Percentiles rank a stretch among this genome's conserved stretches.
Evolutionary conservation across 192 early-diverging fungal species (phyloP).

Genomic region (Piromyces sp.): DNA sequence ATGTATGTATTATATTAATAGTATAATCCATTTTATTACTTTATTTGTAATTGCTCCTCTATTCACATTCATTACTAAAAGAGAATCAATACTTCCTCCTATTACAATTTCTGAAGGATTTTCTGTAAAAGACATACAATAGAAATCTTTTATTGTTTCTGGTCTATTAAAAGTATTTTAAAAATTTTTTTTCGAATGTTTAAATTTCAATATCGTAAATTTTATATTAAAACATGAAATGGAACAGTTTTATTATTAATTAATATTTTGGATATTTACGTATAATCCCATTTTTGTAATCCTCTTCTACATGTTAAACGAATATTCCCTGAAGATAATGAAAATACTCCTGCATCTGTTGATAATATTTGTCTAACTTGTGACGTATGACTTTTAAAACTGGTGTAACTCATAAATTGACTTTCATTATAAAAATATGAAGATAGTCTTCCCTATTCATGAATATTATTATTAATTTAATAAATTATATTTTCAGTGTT

Average conservation of each 20-base stretch:
- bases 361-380: conserved; percentile 48
- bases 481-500: background rate
- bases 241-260: too few relatives aligned
- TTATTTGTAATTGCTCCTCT: background rate
- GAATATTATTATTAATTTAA: background rate
- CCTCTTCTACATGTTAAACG: conserved; percentile 13
- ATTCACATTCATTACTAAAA: background rate
- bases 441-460: conserved; percentile 42
- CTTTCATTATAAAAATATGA: conserved; percentile 29
- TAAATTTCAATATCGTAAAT: too few relatives aligned
- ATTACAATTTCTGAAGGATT: background rate
- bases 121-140: background rate
- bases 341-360: conserved; percentile 41
- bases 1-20: too few relatives aligned
- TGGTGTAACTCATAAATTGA: conserved; percentile 36
- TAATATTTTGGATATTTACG: too few relatives aligned
- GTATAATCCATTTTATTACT: background rate
- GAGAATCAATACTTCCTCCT: background rate
- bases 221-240: too few relatives aligned
- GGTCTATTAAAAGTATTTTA: too few relatives aligned
- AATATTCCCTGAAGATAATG: conserved; percentile 28
- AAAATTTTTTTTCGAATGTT: too few relatives aligned
- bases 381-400: conserved; percentile 41
- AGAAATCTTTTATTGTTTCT: background rate
- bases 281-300: conserved; percentile 13